phyloP scores from a whole-genome alignment of 139 green algal species.

The Spirogloea muscicola region DNA sequence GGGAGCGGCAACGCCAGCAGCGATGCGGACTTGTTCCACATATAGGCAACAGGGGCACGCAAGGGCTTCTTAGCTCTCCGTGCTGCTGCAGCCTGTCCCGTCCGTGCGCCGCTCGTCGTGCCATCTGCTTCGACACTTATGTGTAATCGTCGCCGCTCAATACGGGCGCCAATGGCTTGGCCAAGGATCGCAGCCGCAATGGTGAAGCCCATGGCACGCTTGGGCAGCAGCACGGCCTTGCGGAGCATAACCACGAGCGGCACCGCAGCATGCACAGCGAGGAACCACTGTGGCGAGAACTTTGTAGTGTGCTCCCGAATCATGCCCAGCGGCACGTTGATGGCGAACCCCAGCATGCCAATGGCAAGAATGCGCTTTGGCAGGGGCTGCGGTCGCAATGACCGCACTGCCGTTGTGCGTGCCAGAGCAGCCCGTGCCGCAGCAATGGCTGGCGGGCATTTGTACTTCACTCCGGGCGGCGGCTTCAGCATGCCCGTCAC shows the following conservation, averaged over 20 bases:
- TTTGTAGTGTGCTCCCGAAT: slow-evolving; percentile 77
- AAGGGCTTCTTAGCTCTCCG: too few relatives aligned
- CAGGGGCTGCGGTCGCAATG: slow-evolving; percentile 65
- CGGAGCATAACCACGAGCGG: slow-evolving; percentile 82
- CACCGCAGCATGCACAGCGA: slow-evolving; percentile 81
- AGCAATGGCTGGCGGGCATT: slow-evolving; percentile 71
- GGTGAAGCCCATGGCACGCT: slow-evolving; percentile 71
- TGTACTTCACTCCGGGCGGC: slow-evolving; percentile 49
- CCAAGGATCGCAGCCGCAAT: slow-evolving; percentile 64
- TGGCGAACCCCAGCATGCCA: slow-evolving; percentile 46
- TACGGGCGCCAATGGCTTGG: slow-evolving; percentile 50
- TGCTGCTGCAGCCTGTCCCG: too few relatives aligned
- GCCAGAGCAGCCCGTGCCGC: slow-evolving; percentile 67
- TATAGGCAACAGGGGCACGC: too few relatives aligned
- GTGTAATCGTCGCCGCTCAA: slow-evolving; percentile 1
- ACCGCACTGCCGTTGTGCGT: slow-evolving; percentile 56
- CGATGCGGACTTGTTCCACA: too few relatives aligned
- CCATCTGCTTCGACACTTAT: too few relatives aligned
- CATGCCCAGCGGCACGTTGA: slow-evolving; percentile 79
- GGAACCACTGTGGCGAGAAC: slow-evolving; percentile 78
- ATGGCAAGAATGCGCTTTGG: slow-evolving; percentile 48
- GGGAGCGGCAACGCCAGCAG: too few relatives aligned
- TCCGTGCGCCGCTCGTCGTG: too few relatives aligned
- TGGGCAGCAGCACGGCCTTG: slow-evolving; percentile 83
- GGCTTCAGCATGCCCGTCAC: slow-evolving; percentile 2